Evolutionary conservation across 306 rosid genomes (phyloP).

Genomic region (Fragaria ananassa): DNA sequence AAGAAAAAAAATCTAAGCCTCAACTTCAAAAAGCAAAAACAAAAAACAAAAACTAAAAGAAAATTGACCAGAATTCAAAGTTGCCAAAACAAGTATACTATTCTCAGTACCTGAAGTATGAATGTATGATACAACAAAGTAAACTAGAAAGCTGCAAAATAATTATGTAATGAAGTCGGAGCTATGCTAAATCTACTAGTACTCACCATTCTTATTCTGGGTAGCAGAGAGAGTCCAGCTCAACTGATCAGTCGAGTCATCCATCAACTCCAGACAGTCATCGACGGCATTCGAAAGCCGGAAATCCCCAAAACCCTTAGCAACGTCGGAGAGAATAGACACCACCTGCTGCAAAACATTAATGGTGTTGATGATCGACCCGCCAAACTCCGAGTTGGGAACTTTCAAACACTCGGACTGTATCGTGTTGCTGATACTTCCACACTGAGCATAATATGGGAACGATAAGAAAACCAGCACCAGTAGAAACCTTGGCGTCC

Average conservation of each 20-base stretch:
- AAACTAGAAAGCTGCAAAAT: neutral
- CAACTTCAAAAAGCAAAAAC: neutral
- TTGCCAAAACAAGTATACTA: neutral
- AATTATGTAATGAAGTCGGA: neutral
- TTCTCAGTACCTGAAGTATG: neutral
- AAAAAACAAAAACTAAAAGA: neutral
- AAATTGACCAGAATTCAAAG: neutral
- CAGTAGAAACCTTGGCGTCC: constrained; percentile 11
- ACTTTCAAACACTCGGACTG: constrained; percentile 42
- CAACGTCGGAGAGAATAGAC: constrained; percentile 50
- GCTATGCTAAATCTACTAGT: neutral
- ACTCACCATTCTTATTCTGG: constrained; percentile 43
- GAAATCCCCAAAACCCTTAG: constrained; percentile 31
- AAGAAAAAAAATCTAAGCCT: neutral
- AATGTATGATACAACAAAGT: neutral
- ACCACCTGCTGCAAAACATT: constrained; percentile 25
- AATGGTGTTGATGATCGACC: constrained; percentile 34
- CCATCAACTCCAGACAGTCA: constrained; percentile 71
- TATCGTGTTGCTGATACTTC: neutral
- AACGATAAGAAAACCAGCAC: constrained; percentile 13
- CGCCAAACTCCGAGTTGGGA: constrained; percentile 36
- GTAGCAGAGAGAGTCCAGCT: constrained; percentile 55
- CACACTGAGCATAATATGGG: constrained; percentile 6
- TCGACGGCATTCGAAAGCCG: constrained; percentile 60
- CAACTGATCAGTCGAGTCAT: constrained; percentile 50